These are phyloP conservation scores for Cyathus striatus DNA, from an alignment of 768 basidiomycete genomes.

Conservation along the genomic window DNA sequence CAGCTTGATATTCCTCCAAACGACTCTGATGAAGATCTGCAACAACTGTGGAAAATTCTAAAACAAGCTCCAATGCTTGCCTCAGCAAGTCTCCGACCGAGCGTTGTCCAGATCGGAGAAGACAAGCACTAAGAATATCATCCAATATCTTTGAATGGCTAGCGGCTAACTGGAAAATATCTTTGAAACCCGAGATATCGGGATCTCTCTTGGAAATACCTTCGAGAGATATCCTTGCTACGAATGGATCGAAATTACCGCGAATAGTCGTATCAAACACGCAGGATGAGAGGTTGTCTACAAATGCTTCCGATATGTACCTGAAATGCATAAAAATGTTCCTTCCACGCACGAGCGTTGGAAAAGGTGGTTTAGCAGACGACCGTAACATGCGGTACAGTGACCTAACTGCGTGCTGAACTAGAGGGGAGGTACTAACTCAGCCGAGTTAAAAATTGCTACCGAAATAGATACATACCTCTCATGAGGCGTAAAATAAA, in stretches of 20 bases:
- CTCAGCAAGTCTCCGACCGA: conserved; percentile 61
- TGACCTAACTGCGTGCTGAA: conserved; percentile 61
- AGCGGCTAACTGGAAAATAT: conserved; percentile 68
- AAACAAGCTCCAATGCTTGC: conserved; percentile 54
- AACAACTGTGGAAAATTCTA: conserved; percentile 63
- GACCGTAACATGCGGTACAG: conserved; percentile 60
- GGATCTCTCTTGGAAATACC: conserved; percentile 9
- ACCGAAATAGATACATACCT: conserved; percentile 38
- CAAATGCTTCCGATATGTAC: conserved; percentile 69
- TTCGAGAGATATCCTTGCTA: conserved; percentile 30
- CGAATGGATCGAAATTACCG: conserved; percentile 69
- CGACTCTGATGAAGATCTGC: conserved; percentile 52
- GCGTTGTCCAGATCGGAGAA: conserved; percentile 65
- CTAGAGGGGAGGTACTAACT: conserved; percentile 23
- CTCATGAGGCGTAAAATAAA: conserved; percentile 75
- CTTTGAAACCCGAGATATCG: conserved; percentile 36
- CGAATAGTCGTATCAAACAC: conserved; percentile 80
- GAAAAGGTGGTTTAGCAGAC: conserved; percentile 44
- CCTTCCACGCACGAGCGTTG: conserved; percentile 47
- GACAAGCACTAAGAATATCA: conserved; percentile 70
- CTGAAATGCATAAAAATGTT: conserved; percentile 63
- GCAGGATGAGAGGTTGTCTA: conserved; percentile 62
- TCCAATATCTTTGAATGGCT: conserved; percentile 68
- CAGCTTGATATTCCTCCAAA: conserved; percentile 64
- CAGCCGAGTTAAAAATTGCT: conserved; percentile 4